A percentile compares a stretch with the other conserved stretches of the same genome.
phyloP scores from a whole-genome alignment of 805 yeast species.

The Kuraishia hungarica region DNA sequence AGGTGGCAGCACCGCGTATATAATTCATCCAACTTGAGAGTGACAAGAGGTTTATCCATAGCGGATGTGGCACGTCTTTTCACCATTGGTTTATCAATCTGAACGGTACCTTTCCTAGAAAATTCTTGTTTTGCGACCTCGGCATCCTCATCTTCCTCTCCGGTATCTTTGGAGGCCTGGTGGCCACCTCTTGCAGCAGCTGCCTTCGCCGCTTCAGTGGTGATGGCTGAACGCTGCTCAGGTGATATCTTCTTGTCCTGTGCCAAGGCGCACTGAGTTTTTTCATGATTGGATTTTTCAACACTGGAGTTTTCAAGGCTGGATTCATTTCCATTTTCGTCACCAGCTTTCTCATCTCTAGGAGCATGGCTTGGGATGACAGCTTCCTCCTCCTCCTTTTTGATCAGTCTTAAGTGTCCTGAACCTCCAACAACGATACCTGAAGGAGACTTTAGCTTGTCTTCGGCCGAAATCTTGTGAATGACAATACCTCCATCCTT shows the following conservation, averaged over 20 bases:
- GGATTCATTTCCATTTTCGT: background rate
- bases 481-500: slow-evolving; percentile 24
- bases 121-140: slow-evolving; percentile 11
- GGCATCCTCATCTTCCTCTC: slow-evolving; percentile 4
- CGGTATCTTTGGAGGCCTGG: slow-evolving; percentile 4
- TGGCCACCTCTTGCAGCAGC: slow-evolving; percentile 22
- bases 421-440: slow-evolving; percentile 79
- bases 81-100: slow-evolving; percentile 67
- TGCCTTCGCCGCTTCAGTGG: slow-evolving; percentile 1
- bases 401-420: slow-evolving; percentile 46
- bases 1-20: slow-evolving; percentile 92
- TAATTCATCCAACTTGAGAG: slow-evolving; percentile 51
- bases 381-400: slow-evolving; percentile 5
- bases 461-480: slow-evolving; percentile 23
- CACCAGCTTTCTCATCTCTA: background rate
- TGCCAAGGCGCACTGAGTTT: background rate
- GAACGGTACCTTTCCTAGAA: slow-evolving; percentile 22
- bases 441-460: slow-evolving; percentile 33
- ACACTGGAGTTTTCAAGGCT: too few species aligned
- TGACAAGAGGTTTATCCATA: slow-evolving; percentile 28
- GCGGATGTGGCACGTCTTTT: slow-evolving; percentile 17
- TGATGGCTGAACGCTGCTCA: slow-evolving; percentile 1
- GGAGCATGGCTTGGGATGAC: slow-evolving; percentile 2
- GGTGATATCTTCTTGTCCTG: background rate
- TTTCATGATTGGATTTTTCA: too few species aligned